Evolutionary conservation across 495 filamentous ascomycete species (phyloP), one percentile per base, ranked within the genome.

Genomic region (Neurospora sp.): DNA sequence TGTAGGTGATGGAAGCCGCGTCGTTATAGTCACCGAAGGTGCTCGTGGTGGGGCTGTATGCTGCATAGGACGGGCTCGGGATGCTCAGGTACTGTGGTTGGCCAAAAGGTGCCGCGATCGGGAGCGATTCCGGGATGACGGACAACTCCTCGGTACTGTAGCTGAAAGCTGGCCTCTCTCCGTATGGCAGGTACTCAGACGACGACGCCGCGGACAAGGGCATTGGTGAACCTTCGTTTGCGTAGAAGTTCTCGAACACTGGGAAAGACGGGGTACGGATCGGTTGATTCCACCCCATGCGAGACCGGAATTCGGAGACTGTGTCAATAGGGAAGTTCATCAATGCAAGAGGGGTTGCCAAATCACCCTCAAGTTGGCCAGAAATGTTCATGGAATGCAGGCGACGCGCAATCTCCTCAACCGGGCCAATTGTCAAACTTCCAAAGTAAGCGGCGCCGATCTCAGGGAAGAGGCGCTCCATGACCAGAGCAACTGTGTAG

Each of bases 391-490:
- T 82, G 69, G 82, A 83, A 68, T 86, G 79, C 22, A 92, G 84
- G 22, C 85, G 89, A 59, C 87, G 87, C 72, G 92, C 89, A 66
- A 94, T 94, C 77, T 94, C 89, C 78, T 94, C 92, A 40, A 94
- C 91, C 3, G 91, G 91, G 3, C 87, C 86, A 68, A 94, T 84
- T 5, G 90, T 89, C 78, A 95, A 82, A 75, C 92, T 90, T 27
- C 92, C 93, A 71, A 96, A 90, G 76, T 94, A 97, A 46, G 93
- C 91, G 27, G 93, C 91, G 69, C 93, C 95, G 72, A 97, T 88
- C 77, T 97, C 94, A 10, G 94, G 94, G 79, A 95, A 97, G 66
- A 97, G 88, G 40, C 92, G 91, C 81, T 98, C 96, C 80, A 99
- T 87, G 42, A 92, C 88, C 71, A 97, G 83, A 12, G 93, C 94